A percentile compares a stretch with the other conserved stretches of the same genome.
Evolutionary conservation across 139 green algal genomes (phyloP).

Genomic region (Chlorella sp.): DNA sequence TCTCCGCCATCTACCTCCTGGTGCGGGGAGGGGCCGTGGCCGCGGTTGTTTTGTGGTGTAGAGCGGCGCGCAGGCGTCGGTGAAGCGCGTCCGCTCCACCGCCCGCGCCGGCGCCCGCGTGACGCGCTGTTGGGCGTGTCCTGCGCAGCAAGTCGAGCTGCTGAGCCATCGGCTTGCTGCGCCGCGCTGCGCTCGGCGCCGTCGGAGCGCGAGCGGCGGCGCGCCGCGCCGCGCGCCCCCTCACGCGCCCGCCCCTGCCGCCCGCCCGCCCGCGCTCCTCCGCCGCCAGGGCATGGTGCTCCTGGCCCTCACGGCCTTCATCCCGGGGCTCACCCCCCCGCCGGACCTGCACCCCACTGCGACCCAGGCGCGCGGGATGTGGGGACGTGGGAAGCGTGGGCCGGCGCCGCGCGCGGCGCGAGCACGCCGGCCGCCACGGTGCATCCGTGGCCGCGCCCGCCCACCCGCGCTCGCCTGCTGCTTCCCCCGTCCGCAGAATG

Average conservation of each 20-base stretch:
- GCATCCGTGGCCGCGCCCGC: no score
- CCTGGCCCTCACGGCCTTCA: conserved; percentile 49
- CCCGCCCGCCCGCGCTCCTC: background rate
- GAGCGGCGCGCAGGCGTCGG: no score
- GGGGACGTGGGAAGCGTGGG: no score
- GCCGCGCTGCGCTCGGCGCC: no score
- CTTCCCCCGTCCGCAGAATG: conserved; percentile 42
- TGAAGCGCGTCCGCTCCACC: no score
- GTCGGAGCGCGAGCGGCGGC: no score
- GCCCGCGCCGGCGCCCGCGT: no score
- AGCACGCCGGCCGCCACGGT: background rate
- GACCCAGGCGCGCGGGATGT: background rate
- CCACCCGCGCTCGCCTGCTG: background rate
- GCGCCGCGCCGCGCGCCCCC: no score
- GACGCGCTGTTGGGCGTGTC: no score
- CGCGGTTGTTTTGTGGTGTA: conserved; percentile 1
- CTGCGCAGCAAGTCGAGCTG: no score
- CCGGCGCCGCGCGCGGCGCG: no score
- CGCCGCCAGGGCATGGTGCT: conserved; percentile 76
- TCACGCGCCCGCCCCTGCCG: background rate
- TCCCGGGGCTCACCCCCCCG: conserved; percentile 58
- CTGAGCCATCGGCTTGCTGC: no score
- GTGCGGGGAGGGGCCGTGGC: conserved; percentile 25
- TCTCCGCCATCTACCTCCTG: conserved; percentile 90
- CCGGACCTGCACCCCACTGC: conserved; percentile 40